Base-by-base conservation (phyloP, 805 yeast species). In the Candida ulmi region DNA sequence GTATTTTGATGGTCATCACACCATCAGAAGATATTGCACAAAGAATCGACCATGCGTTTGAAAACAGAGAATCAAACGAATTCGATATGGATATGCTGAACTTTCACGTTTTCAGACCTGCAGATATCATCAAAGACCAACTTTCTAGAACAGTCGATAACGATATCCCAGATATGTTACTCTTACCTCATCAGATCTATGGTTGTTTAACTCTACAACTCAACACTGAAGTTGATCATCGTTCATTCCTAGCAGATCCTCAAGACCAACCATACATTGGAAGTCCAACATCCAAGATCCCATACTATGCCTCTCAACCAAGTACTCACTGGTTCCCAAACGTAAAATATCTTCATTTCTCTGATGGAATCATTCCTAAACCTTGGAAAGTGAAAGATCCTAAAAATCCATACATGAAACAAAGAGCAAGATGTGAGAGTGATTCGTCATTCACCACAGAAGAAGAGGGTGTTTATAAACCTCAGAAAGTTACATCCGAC, bases 361-460 rank as follows among this genome's bases (percentile, higher is more conserved):
- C 82, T 6, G 86, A 80, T 49, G 64, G 66, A 34, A 28, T 85
- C 85, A 6, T 52, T 78, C 5, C 74, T 0, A 78, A 80, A 50
- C 85, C 84, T 8, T 79, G 86, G 85, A 46, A 35, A 17, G 25
- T 31, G 17, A 32, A 32, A 18, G 27, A 26, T 15, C 30, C 19
- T 12, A 27, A 26, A 13, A 27, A 11, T n/a, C 17, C 11, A 9
- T 29, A 34, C 15, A 36, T 31, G 35, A 8, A 21, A 21, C 24
- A 21, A 7, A 6, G 24, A 21, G 9, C 9, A 21, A 6, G 24
- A 21, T 21, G 24, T 21, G 24, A 6, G 6, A 21, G 9, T 6
- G 24, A 44, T 35, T 40, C 38, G 9, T 52, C 46, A 15, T 49
- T 44, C 30, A n/a, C n/a, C n/a, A 11, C 29, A 6, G 23, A 32